Evolutionary conservation across 1,284 basidiomycete genomes (phyloP).

Genomic region (Pyrrhoderma lamaoense): DNA sequence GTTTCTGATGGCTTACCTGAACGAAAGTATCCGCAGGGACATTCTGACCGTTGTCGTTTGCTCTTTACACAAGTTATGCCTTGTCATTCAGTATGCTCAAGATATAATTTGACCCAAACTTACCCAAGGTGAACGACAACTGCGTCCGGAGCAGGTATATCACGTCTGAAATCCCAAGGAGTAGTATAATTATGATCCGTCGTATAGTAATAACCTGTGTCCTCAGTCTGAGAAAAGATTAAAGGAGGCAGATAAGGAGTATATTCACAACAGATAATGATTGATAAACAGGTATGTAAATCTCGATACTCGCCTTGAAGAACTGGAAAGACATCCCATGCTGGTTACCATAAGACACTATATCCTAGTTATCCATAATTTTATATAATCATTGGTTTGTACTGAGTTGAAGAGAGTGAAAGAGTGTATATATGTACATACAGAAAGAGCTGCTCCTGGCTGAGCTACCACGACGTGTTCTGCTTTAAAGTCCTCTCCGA

Average conservation of each 20-base stretch:
- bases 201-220: conserved; percentile 47
- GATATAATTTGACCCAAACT: too few relatives aligned
- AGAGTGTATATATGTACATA: conserved; percentile 26
- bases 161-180: conserved; percentile 45
- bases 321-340: conserved; percentile 48
- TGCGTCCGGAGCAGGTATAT: conserved; percentile 41
- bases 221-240: conserved; percentile 38
- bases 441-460: conserved; percentile 44
- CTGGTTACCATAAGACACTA: conserved; percentile 48
- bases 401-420: too few relatives aligned
- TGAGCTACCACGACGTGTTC: conserved; percentile 46
- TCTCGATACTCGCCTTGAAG: conserved; percentile 29
- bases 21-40: conserved; percentile 39
- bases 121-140: conserved; percentile 51
- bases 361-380: conserved; percentile 34
- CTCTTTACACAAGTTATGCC: too few relatives aligned
- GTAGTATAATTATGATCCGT: conserved; percentile 53
- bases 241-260: not conserved
- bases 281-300: too few relatives aligned
- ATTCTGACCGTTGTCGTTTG: conserved; percentile 32
- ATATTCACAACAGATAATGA: not conserved
- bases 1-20: conserved; percentile 26
- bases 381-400: too few relatives aligned
- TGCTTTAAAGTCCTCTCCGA: conserved; percentile 45
- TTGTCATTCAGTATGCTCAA: too few relatives aligned